Evolutionary conservation across 192 early-diverging fungal genomes (phyloP).

Genomic region (Umbelopsis ramanniana): DNA sequence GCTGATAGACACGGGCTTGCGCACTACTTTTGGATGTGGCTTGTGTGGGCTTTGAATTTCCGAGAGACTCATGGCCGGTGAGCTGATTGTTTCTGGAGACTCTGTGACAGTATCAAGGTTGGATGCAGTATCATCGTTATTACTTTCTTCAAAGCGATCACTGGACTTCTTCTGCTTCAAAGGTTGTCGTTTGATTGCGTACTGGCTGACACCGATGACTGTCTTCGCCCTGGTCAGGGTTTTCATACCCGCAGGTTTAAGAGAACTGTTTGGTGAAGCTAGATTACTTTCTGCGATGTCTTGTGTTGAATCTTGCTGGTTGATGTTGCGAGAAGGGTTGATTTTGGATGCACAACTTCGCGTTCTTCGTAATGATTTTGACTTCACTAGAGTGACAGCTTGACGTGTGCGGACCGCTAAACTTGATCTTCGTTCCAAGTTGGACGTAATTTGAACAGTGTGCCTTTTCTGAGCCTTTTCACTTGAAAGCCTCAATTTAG

Average conservation of each 20-base stretch:
- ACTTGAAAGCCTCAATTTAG: background rate
- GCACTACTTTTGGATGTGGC: conserved; percentile 8
- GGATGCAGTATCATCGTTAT: background rate
- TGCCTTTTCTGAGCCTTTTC: background rate
- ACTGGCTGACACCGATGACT: background rate
- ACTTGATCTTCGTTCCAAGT: background rate
- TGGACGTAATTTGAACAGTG: conserved; percentile 1
- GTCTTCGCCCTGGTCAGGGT: background rate
- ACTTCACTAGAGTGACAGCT: background rate
- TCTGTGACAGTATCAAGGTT: background rate
- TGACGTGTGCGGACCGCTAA: background rate
- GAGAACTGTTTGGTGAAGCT: background rate
- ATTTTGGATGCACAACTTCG: background rate
- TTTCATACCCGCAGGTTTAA: background rate
- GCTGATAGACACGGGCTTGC: conserved; percentile 1
- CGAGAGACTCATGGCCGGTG: conserved; percentile 4
- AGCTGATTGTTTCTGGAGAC: background rate
- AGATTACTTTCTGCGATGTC: background rate
- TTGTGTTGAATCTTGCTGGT: background rate
- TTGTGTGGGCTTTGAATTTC: conserved; percentile 19
- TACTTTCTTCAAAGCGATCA: background rate
- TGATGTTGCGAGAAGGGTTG: background rate
- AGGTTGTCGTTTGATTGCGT: conserved; percentile 4
- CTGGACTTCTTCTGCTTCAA: background rate
- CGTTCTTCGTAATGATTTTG: conserved; percentile 5